These are phyloP conservation scores for Heliamphora exappendiculata DNA, from an alignment of 148 eudicot genomes.

Conservation along the genomic window DNA sequence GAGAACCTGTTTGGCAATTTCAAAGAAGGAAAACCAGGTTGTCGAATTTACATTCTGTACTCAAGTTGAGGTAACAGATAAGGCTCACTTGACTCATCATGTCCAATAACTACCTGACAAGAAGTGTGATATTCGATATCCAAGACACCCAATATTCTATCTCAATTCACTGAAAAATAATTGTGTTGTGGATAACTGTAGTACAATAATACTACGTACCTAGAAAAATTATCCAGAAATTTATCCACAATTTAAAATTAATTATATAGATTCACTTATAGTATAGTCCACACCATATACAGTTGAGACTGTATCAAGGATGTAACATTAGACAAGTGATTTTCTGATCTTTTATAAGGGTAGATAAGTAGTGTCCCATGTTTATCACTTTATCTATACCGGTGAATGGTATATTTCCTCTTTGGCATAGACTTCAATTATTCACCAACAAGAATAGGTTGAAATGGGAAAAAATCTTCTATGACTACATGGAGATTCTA, in stretches of 20 bases:
- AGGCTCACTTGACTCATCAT: no score
- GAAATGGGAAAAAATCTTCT: neutral
- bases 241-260: no score
- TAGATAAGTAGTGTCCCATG: no score
- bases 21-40: neutral
- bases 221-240: no score
- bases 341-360: neutral
- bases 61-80: neutral
- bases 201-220: no score
- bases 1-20: neutral
- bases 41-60: neutral
- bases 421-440: neutral
- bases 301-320: neutral
- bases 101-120: no score
- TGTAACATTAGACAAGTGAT: neutral
- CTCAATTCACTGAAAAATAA: neutral
- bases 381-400: no score
- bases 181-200: no score
- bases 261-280: no score
- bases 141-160: neutral
- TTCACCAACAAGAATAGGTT: neutral
- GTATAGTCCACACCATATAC: no score
- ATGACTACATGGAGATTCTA: neutral
- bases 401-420: neutral
- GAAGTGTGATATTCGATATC: no score